Evolutionary conservation across 1,284 basidiomycete species (phyloP), one percentile per base, ranked within the genome.

Genomic region (Boletus coffeatus): DNA sequence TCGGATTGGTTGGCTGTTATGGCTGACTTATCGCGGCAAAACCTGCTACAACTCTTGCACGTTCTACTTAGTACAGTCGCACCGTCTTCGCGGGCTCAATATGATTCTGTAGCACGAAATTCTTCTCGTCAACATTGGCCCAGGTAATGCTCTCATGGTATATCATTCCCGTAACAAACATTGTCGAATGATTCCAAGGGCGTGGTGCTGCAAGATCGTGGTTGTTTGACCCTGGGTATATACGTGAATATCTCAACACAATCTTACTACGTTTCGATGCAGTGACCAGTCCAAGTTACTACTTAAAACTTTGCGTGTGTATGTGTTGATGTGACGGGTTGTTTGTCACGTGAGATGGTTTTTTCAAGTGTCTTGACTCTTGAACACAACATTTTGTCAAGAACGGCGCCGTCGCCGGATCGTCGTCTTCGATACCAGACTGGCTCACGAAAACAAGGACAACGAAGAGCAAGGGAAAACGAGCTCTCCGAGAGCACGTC

Each of bases 81-180:
- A 32, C 29, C 29, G 29, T 32, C 29, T 32, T 32, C 7, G 29
- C 29, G 29, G 29, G 29, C 29, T 32, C 29, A 32, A 32, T 8
- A 32, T 32, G 7, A 32, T 32, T 29, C 25, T 29, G 29, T 32
- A 32, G 29, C 29, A 32, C 7, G 29, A 32, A 32, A 88, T 99
- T 67, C 86, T 99, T 65, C 87, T 99, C 61, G 96, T 98, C 69
- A 98, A 98, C 83, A 96, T 98, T 85, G 97, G 97, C 70, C 95
- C 97, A 58, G 93, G 88, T 87, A 75, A 58, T 79, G 5, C 57
- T 58, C 52, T 58, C 2, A 61, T 48, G 59, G 34, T 60, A 16
- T 53, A 6, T 21, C 8, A 4, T 37, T 4, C 56, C n/a, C 0
- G 3, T 14, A 16, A 32, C 60, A 65, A n/a, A 67, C 39, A 14